Evolutionary conservation across 257 asterid species (phyloP), one percentile per base, ranked within the genome.

Genomic region (Galeopsis tetrahit): DNA sequence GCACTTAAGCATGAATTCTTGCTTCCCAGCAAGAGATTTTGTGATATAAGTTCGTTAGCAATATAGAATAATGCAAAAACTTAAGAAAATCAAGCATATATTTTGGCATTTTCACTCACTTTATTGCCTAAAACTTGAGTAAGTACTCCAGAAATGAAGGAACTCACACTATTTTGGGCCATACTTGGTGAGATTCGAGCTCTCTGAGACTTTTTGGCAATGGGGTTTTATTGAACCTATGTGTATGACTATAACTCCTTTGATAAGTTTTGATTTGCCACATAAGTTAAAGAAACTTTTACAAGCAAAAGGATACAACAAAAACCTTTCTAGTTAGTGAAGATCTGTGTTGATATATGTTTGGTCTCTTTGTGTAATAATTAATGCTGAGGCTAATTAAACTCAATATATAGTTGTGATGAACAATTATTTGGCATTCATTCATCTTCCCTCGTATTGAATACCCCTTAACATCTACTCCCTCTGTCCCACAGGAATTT

Each of bases 361-460:
- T 40, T 2, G 11, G 32, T 40, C 17, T 68, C 7, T 52, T 10
- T 35, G 34, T 49, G 64, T 5, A 33, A 36, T 7, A 33, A 8
- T 2, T 40, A 4, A 2, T 14, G 52, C 40, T 10, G 49, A 55
- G 40, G 58, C 34, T 68, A 67, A 42, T 48, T 74, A 28, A n/a
- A 49, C 13, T 61, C 62, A 28, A 38, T 10, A 17, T 46, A 28
- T 14, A 48, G 58, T 40, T 75, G 66, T 57, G 70, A 28, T 72
- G 17, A 42, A 53, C 1, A 11, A 48, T 46, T 15, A 17, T 9
- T 5, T 56, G 63, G 40, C 68, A 46, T 55, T 44, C 75, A 42
- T 60, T 69, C 48, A 17, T n/a, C 42, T 31, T 13, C 15, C 35
- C 10, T 8, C 48, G 59, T 33, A 10, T 55, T 78, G 40, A 21